A percentile compares a stretch with the other conserved stretches of the same genome.
phyloP scores from a whole-genome alignment of 2,329 filamentous ascomycete genomes.

The Fusarium compactum region DNA sequence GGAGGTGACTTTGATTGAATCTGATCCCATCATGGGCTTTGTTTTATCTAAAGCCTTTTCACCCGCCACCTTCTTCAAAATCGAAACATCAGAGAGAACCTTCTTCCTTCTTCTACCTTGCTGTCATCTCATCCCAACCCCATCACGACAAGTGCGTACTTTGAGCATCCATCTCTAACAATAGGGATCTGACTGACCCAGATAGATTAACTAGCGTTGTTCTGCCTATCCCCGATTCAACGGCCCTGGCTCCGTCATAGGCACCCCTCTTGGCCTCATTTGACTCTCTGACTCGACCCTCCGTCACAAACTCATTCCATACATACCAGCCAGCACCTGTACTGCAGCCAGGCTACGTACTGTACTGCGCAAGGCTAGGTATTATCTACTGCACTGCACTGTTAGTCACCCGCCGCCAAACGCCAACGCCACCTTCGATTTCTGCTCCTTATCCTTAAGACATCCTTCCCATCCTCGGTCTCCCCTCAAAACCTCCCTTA shows the following conservation, averaged over 20 bases:
- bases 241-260: conserved; percentile 39
- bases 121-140: neutral
- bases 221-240: conserved; percentile 36
- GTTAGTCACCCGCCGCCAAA: conserved; percentile 42
- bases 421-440: conserved; percentile 37
- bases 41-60: neutral
- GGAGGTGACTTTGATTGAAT: neutral
- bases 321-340: neutral
- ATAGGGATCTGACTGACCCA: neutral
- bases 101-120: neutral
- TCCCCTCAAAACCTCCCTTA: conserved; percentile 26
- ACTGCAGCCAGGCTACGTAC: conserved; percentile 17
- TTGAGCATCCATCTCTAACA: neutral
- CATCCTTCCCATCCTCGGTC: conserved; percentile 21
- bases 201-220: conserved; percentile 18
- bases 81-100: neutral
- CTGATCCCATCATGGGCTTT: neutral
- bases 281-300: conserved; percentile 37
- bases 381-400: neutral
- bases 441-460: conserved; percentile 33
- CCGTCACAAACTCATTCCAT: conserved; percentile 32
- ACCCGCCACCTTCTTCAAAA: neutral
- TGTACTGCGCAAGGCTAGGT: conserved; percentile 5
- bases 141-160: neutral
- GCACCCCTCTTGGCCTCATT: conserved; percentile 39